Evolutionary conservation across 2,329 filamentous ascomycete species (phyloP), one percentile per base, ranked within the genome.

Genomic region (Alternaria hordeiaustralica): DNA sequence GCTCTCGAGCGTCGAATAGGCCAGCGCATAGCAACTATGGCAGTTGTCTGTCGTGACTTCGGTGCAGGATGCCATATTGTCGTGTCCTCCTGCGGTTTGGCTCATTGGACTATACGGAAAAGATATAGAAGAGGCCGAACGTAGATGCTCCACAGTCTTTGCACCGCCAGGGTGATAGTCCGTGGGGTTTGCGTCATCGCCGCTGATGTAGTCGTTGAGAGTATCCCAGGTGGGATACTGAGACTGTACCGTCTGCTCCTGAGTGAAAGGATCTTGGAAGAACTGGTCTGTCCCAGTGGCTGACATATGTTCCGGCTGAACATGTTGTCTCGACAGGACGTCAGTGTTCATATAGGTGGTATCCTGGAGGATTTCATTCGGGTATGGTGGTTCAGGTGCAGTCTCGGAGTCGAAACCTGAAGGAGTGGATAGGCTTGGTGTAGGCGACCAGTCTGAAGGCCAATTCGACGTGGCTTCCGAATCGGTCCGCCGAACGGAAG

Each of bases 1-100:
- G 44, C 68, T 74, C 56, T 77, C 73, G 44, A 79, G 71, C 0
- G 73, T 75, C 13, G 73, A 71, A 60, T 75, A 74, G 21, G 76
- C 75, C 30, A 74, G 64, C 3, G 63, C 69, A 58, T 74, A 75
- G 66, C 75, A 78, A 68, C 70, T 73, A 61, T 78, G 75, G 21
- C 70, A 70, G 13, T 59, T 67, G 4, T 71, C 70, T 57, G 74
- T 69, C 3, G 69, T 55, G 54, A 71, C 61, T 46, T 63, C 68
- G 28, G 68, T 60, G 26, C 61, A 65, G 11, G 25, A 20, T 20
- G 23, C 0, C 21, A 73, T 61, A 8, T 68, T 61, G 50, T 67
- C 71, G 18, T 68, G 61, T 21, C 51, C 63, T 30, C 64, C 58
- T 18, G 58, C 62, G 20, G 49, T 28, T 30, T 43, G 58, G 28